Base-by-base conservation (phyloP, 768 basidiomycete genomes). In the Termitomyces sp. region DNA sequence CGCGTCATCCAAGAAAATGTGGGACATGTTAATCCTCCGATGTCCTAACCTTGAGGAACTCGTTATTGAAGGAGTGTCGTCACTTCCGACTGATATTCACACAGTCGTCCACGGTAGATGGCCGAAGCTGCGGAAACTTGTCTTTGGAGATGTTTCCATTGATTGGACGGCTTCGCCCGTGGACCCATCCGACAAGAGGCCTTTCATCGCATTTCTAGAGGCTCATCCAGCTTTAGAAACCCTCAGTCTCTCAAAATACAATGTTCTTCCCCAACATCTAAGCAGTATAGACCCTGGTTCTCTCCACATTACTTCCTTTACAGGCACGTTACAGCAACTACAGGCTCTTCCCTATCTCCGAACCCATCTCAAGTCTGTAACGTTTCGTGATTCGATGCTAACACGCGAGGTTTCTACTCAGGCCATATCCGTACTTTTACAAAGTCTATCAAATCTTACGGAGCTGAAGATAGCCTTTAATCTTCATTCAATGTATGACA, bases 401-500 rank as follows among this genome's bases (percentile, higher is more conserved):
- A 82, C 88, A 1, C 83, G 87, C 37, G 88, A 91, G 60, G 74
- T 87, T 13, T 85, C 88, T 6, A 82, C 85, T 0, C 76, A 86
- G 20, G 75, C 82, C 6, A 76, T 91, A 2, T 81, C 85, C 4
- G 76, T 78, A 39, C 73, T 88, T n/a, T 78, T 91, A 27, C 76
- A 81, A 59, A 78, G 78, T 50, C 66, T 91, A 22, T 78, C 78
- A 20, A 75, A 75, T 5, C 77, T 91, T 27, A 78, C 75, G 13
- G 79, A 83, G 42, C 75, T 91, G 57, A 84, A 79, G 55, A 81
- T 91, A 45, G 75, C 82, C 16, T 91, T 91, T 66, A 79, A 81
- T 41, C 78, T 91, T 52, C 86, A 90, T 65, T 85, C 84, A 1
- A 84, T 85, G 65, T 90, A 90, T 65, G 89, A 91, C 63, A 86